phyloP scores from a whole-genome alignment of 805 yeast species.

The Starmerella bacillaris region DNA sequence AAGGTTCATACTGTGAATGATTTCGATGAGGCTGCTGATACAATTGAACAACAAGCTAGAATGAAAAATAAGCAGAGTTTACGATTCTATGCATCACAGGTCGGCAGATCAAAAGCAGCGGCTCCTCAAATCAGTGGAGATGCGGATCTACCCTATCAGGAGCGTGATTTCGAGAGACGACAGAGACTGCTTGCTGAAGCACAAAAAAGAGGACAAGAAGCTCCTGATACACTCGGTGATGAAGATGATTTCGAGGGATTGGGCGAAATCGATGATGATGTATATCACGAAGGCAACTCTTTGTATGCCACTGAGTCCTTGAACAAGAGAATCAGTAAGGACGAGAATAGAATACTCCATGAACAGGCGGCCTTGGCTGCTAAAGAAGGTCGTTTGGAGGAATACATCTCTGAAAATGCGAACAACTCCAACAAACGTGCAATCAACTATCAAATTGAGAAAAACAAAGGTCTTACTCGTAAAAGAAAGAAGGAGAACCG shows the following conservation, averaged over 20 bases:
- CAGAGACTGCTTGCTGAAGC: constrained; percentile 79
- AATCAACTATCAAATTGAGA: constrained; percentile 78
- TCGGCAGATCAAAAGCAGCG: constrained; percentile 46
- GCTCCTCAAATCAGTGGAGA: constrained; percentile 37
- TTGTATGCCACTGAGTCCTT: constrained; percentile 23
- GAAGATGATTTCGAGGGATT: constrained; percentile 12
- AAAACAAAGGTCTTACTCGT: constrained; percentile 91
- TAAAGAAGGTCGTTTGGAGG: constrained; percentile 65
- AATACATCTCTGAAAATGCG: constrained; percentile 46
- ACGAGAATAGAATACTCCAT: constrained; percentile 42
- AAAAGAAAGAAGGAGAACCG: constrained; percentile 84
- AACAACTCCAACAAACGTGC: constrained; percentile 88
- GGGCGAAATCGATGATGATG: constrained; percentile 8
- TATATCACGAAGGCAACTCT: constrained; percentile 4
- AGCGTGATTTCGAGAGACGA: constrained; percentile 76
- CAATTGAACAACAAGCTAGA: constrained; percentile 38
- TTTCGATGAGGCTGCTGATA: constrained; percentile 57
- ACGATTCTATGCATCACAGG: constrained; percentile 91
- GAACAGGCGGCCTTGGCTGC: constrained; percentile 58
- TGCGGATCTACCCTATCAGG: constrained; percentile 77
- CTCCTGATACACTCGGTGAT: constrained; percentile 34
- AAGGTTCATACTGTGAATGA: constrained; percentile 27
- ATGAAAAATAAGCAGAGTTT: constrained; percentile 69
- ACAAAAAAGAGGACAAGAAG: constrained; percentile 54
- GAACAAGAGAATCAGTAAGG: constrained; percentile 34